Base-by-base conservation (phyloP, 371 early-diverging fungal genomes). In the Parasitella parasitica region DNA sequence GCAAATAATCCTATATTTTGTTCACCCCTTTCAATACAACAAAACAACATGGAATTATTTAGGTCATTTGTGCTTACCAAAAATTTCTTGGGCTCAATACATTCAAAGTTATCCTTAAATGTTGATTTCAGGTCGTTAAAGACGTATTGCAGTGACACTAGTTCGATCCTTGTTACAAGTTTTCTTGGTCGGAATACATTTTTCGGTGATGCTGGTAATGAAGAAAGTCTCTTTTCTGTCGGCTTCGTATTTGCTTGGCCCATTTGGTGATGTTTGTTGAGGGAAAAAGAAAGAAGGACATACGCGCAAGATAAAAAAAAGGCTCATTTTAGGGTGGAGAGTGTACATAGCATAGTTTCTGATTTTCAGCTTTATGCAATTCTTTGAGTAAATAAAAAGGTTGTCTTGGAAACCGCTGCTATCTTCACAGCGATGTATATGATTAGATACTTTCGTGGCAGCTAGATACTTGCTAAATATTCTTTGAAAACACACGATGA, bases 31-130 rank as follows among this genome's bases (percentile, higher is more conserved):
- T n/a, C n/a, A n/a, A n/a, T n/a, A n/a, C n/a, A n/a, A n/a, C n/a
- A n/a, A n/a, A n/a, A n/a, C n/a, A n/a, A n/a, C n/a, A n/a, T n/a
- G n/a, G n/a, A n/a, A n/a, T n/a, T n/a, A n/a, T n/a, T n/a, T n/a
- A n/a, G n/a, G n/a, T n/a, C n/a, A n/a, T 46, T 30, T 20, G 30
- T 26, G 30, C 46, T 66, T 65, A 81, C 82, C 71, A 80, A 46
- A 43, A 83, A 83, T 13, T 62, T 46, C 56, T 80, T 76, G 34
- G 67, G 61, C 54, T 81, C 76, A 53, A 83, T 78, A 41, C 71
- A 72, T 27, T 72, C 73, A 52, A 75, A 69, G n/a, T 61, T 58
- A 39, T 80, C 75, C 24, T 67, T 53, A 52, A 71, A 64, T 4
- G 54, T 50, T 0, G 73, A 67, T 46, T 72, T 74, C 16, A 82